These are phyloP conservation scores for Berberis thunbergii DNA, from an alignment of 164 flowering plant genomes.

Conservation along the genomic window DNA sequence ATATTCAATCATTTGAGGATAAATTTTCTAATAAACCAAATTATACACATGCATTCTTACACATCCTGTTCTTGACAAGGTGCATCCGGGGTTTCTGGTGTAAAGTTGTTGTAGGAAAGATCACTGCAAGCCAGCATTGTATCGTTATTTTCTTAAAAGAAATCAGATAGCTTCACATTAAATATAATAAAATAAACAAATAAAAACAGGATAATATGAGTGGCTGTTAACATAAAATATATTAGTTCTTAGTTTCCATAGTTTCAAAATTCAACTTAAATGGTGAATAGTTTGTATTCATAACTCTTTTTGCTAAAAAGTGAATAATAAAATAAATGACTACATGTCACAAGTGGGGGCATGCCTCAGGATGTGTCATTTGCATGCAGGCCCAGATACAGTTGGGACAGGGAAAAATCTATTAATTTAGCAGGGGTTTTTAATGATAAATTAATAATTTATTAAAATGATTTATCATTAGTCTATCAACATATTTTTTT, in stretches of 20 bases:
- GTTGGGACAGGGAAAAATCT: background rate
- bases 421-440: background rate
- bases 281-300: no score
- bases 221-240: no score
- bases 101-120: conserved; percentile 73
- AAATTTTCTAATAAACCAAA: background rate
- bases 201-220: no score
- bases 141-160: background rate
- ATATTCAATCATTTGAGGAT: background rate
- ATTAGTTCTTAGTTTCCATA: no score
- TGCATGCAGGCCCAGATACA: background rate
- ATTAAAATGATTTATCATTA: no score
- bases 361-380: no score
- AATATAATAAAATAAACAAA: no score
- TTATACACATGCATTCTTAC: conserved; percentile 10
- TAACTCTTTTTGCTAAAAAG: no score
- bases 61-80: conserved; percentile 28
- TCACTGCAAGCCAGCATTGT: conserved; percentile 37
- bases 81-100: conserved; percentile 36
- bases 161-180: background rate
- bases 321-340: no score
- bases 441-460: background rate
- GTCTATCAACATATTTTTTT: no score
- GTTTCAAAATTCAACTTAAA: no score
- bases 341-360: no score